Percentiles rank a stretch among this genome's conserved stretches.
phyloP scores from a whole-genome alignment of 306 rosid species.

The Pterocarpus santalinus region DNA sequence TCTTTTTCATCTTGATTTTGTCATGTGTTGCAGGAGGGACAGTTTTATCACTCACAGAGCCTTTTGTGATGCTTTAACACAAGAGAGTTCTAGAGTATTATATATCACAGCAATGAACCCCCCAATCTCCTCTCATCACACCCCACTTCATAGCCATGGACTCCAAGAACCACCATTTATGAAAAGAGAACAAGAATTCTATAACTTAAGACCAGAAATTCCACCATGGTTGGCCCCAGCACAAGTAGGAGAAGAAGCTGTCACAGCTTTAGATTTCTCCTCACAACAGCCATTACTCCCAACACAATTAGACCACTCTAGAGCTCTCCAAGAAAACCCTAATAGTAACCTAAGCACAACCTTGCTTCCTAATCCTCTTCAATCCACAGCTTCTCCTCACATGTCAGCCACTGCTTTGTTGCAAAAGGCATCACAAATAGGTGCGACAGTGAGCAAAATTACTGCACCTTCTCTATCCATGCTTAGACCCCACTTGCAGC shows the following conservation, averaged over 20 bases:
- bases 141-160: conserved; percentile 36
- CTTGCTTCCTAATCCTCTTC: background rate
- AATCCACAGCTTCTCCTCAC: conserved; percentile 31
- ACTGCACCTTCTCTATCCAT: conserved; percentile 12
- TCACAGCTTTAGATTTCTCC: background rate
- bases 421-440: conserved; percentile 74
- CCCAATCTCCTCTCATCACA: conserved; percentile 49
- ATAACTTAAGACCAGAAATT: conserved; percentile 27
- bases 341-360: conserved; percentile 43
- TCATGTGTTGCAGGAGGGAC: conserved; percentile 51
- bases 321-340: conserved; percentile 56
- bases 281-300: conserved; percentile 10
- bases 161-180: conserved; percentile 38
- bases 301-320: conserved; percentile 37
- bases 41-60: conserved; percentile 67
- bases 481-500: conserved; percentile 47
- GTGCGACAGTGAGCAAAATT: conserved; percentile 56
- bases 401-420: conserved; percentile 76
- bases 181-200: conserved; percentile 47
- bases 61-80: conserved; percentile 62
- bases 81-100: conserved; percentile 52
- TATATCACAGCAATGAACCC: conserved; percentile 46
- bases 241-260: too few species aligned
- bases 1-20: background rate
- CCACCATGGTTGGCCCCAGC: conserved; percentile 49